Base-by-base conservation (phyloP, 1,284 basidiomycete genomes). In the Cutaneotrichosporon cyanovorans region DNA sequence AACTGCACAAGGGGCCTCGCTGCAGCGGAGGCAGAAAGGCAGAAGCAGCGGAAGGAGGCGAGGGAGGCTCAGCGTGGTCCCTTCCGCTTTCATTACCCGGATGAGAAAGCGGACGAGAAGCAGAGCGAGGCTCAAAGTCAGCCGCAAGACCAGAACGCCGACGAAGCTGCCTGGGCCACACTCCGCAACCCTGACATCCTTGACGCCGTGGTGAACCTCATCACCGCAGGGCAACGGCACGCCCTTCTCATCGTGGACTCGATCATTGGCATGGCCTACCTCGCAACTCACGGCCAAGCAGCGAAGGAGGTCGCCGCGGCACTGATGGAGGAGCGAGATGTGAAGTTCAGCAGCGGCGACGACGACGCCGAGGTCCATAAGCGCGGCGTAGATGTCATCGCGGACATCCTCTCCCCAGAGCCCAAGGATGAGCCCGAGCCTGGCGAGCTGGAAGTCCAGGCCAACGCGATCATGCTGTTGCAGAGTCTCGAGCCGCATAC, bases 171-270 rank as follows among this genome's bases (percentile, higher is more conserved):
- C 7, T 34, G 32, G 32, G n/a, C 32, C 14, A 34, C 32, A 5
- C 32, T 34, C 32, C 5, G 14, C 16, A 7, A 14, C n/a, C 32
- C 32, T 5, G 14, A 7, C 7, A 79, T 78, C 51, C 76, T 80
- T 0, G 75, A 75, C 5, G 79, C 81, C 11, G 75, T 96, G 21
- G 78, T 81, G 1, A 80, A 79, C 51, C 79, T 95, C 57, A 75
- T 93, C 19, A 79, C 80, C 15, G 77, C 82, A 52, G 88, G 87
- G 59, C 79, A 77, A 54, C 83, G 83, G 64, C 87, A 89, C 62
- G 84, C 87, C 0, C 76, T 90, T 37, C 75, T 97, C 25, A 78
- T 95, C 51, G 93, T 92, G 61, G 93, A 97, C 68, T 87, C 84
- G 1, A 75, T 95, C 22, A 78, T 96, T 22, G 86, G 86, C 1